These are phyloP conservation scores for Suillus lakei DNA, from an alignment of 768 basidiomycete genomes.

Conservation along the genomic window DNA sequence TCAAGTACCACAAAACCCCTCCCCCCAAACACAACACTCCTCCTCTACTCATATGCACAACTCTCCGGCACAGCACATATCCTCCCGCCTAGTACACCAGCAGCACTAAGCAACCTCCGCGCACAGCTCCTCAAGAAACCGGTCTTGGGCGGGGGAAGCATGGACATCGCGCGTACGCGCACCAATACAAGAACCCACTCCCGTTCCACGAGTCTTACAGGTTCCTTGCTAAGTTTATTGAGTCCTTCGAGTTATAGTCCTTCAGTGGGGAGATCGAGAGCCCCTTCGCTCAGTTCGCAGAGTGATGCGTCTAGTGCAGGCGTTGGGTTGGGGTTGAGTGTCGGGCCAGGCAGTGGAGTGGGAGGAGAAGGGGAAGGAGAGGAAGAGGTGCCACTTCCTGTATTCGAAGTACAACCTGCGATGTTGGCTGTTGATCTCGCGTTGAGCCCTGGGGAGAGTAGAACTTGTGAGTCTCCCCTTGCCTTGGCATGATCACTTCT, in stretches of 20 bases:
- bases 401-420: conserved; percentile 82
- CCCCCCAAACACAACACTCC: conserved; percentile 62
- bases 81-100: conserved; percentile 48
- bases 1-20: conserved; percentile 41
- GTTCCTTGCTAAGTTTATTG: conserved; percentile 51
- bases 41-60: conserved; percentile 87
- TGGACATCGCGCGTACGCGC: conserved; percentile 66
- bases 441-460: conserved; percentile 82
- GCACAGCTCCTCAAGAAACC: conserved; percentile 47
- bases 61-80: conserved; percentile 71
- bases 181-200: conserved; percentile 27
- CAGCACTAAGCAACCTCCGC: conserved; percentile 55
- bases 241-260: conserved; percentile 19
- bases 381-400: conserved; percentile 74
- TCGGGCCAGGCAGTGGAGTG: conserved; percentile 20
- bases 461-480: conserved; percentile 59
- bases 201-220: conserved; percentile 57
- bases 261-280: conserved; percentile 19
- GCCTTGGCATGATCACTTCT: not conserved
- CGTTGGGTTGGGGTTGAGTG: conserved; percentile 31
- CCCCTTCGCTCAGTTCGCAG: conserved; percentile 30
- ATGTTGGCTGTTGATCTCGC: conserved; percentile 90
- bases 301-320: not conserved
- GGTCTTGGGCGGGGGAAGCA: conserved; percentile 73
- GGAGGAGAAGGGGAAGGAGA: too few species aligned